Base-by-base conservation (phyloP, 768 basidiomycete species). In the Tylopilus balloui region DNA sequence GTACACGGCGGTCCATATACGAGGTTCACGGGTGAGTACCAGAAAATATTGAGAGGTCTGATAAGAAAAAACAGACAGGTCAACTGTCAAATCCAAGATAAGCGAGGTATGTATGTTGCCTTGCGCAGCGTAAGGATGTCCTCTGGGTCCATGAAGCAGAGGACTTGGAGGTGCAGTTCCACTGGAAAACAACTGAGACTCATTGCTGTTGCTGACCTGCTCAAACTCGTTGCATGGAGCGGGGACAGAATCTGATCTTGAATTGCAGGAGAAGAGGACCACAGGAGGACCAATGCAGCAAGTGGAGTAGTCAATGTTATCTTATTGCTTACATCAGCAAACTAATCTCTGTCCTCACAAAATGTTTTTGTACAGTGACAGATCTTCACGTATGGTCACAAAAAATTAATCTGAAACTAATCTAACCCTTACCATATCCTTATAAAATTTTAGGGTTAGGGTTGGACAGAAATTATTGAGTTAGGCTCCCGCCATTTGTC, bases 41-140 rank as follows among this genome's bases (percentile, higher is more conserved):
- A 17, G 14, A 45, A 54, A 46, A 31, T 45, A 25, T 19, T 28
- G 54, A 40, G 51, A 55, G 23, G 54, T 55, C 54, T 55, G 29
- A 21, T 6, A 41, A 24, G 31, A 34, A 24, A 36, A n/a, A 28
- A 1, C 20, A 6, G 35, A 20, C 19, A 10, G 8, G 39, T 42
- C 31, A 55, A 23, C 24, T 0, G 13, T 35, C 29, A 37, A 42
- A n/a, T 29, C 13, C n/a, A 3, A 44, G 25, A 2, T 10, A 2
- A 24, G 6, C 8, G 0, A 5, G 8, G 9, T n/a, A 17, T 25
- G 24, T 45, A n/a, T 21, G n/a, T 45, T 55, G n/a, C 52, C 52
- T 55, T 45, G 29, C 52, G 54, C 11, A 55, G n/a, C 2, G 42
- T 25, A 21, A 55, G 20, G 12, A 54, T 29, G 29, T 37, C 42